Percentiles rank a stretch among this genome's conserved stretches.
These are phyloP conservation scores for Casuarina glauca DNA, from an alignment of 306 rosid species.

Conservation along the genomic window DNA sequence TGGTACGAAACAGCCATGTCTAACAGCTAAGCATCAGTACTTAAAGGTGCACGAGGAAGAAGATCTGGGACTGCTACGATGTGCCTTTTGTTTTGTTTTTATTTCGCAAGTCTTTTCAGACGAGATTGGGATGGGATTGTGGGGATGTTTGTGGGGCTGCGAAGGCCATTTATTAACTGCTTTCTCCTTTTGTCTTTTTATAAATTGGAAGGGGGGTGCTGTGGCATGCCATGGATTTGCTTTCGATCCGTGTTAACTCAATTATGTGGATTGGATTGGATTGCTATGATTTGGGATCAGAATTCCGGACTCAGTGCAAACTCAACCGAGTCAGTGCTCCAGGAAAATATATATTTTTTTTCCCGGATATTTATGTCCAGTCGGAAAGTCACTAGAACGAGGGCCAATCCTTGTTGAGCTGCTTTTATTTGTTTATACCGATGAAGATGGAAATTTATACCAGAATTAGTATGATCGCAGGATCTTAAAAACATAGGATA, in stretches of 20 bases:
- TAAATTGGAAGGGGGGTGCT: constrained; percentile 29
- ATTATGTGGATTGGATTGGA: background rate
- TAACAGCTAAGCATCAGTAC: constrained; percentile 53
- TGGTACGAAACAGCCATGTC: constrained; percentile 24
- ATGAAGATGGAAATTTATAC: constrained; percentile 15
- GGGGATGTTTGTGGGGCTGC: constrained; percentile 45
- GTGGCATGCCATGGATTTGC: constrained; percentile 42
- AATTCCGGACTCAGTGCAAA: constrained; percentile 3
- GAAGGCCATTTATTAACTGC: constrained; percentile 29
- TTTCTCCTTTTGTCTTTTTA: constrained; percentile 30
- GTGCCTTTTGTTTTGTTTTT: constrained; percentile 20
- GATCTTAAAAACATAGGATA: constrained; percentile 28
- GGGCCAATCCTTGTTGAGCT: constrained; percentile 22
- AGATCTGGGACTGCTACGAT: constrained; percentile 21
- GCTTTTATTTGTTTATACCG: constrained; percentile 28
- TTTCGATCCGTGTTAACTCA: constrained; percentile 16
- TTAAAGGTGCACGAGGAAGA: constrained; percentile 23
- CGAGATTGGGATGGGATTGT: constrained; percentile 55
- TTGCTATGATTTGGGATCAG: background rate
- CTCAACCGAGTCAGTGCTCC: constrained; percentile 16
- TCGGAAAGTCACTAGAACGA: constrained; percentile 54
- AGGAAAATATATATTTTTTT: constrained; percentile 29
- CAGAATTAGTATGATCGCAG: constrained; percentile 18
- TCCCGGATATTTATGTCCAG: constrained; percentile 41
- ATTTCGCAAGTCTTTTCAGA: constrained; percentile 44